Evolutionary conservation across 2,329 filamentous ascomycete genomes (phyloP).

Genomic region (Coleophoma crateriformis): DNA sequence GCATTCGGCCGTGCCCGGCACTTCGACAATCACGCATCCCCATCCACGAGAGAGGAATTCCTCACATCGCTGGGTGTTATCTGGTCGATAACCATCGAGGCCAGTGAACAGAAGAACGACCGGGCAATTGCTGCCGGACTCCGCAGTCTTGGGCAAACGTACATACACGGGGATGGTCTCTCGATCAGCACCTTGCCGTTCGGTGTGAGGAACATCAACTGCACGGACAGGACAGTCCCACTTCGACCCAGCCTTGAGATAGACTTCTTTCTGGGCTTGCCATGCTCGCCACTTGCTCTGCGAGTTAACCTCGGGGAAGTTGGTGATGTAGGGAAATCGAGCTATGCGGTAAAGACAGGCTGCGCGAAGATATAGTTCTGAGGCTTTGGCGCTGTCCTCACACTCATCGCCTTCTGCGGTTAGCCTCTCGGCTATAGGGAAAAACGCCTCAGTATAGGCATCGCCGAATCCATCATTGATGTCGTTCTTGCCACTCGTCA

Average conservation of each 20-base stretch:
- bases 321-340: conserved; percentile 56
- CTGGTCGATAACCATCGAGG: conserved; percentile 57
- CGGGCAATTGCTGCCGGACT: conserved; percentile 30
- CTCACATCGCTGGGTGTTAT: conserved; percentile 54
- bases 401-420: conserved; percentile 45
- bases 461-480: conserved; percentile 62
- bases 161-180: conserved; percentile 58
- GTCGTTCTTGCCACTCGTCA: conserved; percentile 33
- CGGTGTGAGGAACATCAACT: conserved; percentile 54
- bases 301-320: conserved; percentile 32
- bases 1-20: conserved; percentile 63
- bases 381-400: conserved; percentile 47
- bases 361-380: conserved; percentile 61
- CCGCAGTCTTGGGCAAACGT: conserved; percentile 45
- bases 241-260: conserved; percentile 46
- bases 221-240: conserved; percentile 58
- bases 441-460: conserved; percentile 58
- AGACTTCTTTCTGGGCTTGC: conserved; percentile 58
- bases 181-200: conserved; percentile 41
- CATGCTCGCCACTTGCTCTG: conserved; percentile 56
- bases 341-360: conserved; percentile 70
- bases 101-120: conserved; percentile 54
- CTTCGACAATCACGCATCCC: conserved; percentile 57
- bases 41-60: conserved; percentile 60
- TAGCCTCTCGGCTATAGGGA: conserved; percentile 55